Evolutionary conservation across 208 protist genomes (phyloP), one percentile per base, ranked within the genome.

Genomic region (Herpetomonas samuelpessoai): DNA sequence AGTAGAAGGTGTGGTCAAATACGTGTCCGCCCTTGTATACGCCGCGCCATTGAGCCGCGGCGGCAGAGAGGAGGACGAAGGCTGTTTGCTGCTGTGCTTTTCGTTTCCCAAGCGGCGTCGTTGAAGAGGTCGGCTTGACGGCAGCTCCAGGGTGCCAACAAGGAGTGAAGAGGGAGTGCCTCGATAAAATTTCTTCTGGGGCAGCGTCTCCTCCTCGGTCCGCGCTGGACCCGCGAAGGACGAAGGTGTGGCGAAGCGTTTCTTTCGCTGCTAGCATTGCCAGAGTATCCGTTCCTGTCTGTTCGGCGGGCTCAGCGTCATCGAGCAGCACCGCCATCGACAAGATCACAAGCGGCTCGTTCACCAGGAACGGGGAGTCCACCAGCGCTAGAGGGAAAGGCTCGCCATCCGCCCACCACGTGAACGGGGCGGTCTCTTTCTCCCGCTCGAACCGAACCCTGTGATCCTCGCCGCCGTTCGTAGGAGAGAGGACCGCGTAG

Each of bases 11-110:
- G 30, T 46, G 24, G 24, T 66, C 59, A 0, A 80, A 31, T 22
- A 69, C 41, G 14, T 65, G 63, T 47, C 39, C 26, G 14, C 3
- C 19, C 24, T 53, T 48, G 18, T 41, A 38, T 16, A 64, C 68
- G 19, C 63, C 60, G 7, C 19, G 28, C 58, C 58, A 76, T 27
- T 74, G 46, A 18, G 58, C 41, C 25, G 68, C 57, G 0, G 62
- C 68, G 19, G 67, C 61, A 2, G 63, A 57, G 21, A 80, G 65
- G 22, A 75, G 44, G 57, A 57, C 63, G 45, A 80, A 63, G 7
- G 48, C 44, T 28, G 51, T 51, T 10, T 55, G 51, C 12, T 48
- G 30, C n/a, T 56, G 39, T 19, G 7, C 10, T 19, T 24, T 9
- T 4, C 16, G 44, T 19, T 6, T 9, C 3, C 16, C 44, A 48